A percentile compares a stretch with the other conserved stretches of the same genome.
Conservation (phyloP, 805 yeast species). For the Pichia pseudocactophila region DNA sequence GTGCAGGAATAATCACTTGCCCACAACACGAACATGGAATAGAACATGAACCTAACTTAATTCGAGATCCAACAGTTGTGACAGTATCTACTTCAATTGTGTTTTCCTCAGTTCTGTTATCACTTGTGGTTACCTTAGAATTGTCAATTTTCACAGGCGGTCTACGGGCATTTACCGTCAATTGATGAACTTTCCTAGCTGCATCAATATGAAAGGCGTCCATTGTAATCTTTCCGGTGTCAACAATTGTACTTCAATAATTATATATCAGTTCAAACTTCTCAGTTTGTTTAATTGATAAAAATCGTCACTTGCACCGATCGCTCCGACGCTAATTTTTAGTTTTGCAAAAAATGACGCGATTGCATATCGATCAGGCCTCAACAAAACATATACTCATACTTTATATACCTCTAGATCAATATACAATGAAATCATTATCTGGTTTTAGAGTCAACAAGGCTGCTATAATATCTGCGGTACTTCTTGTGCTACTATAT, state of each 20-base stretch:
- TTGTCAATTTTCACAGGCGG: conserved; percentile 1
- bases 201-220: conserved; percentile 46
- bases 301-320: no score
- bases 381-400: no score
- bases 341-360: background rate
- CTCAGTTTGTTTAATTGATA: no score
- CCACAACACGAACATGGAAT: conserved; percentile 53
- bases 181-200: conserved; percentile 54
- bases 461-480: background rate
- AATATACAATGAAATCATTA: conserved; percentile 5
- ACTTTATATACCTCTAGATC: conserved; percentile 5
- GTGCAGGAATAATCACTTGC: conserved; percentile 68
- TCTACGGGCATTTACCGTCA: conserved; percentile 31
- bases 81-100: no score
- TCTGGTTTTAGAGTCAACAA: background rate
- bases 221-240: no score
- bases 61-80: no score
- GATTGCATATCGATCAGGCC: no score
- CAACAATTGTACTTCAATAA: no score
- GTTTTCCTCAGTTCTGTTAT: no score
- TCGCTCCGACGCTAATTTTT: background rate
- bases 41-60: no score
- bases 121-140: background rate
- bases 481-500: background rate
- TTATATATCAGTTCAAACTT: no score